Percentiles rank a stretch among this genome's conserved stretches.
phyloP scores from a whole-genome alignment of 108 stramenopile genomes.

The Hondaea fermentalgiana region DNA sequence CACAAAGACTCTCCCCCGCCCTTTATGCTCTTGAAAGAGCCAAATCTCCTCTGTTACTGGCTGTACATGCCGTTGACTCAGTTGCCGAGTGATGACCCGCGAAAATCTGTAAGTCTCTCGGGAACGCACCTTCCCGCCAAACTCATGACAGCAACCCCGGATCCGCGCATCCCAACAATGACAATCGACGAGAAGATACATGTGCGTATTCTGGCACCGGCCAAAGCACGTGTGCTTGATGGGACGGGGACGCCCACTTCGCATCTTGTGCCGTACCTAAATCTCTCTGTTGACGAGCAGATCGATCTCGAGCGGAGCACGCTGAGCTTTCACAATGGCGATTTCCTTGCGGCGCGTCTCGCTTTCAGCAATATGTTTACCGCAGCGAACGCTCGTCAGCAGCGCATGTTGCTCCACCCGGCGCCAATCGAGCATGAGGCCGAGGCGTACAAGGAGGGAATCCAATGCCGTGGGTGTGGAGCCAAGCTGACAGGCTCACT shows the following conservation, averaged over 20 bases:
- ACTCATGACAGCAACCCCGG: neutral
- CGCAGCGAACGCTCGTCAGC: neutral
- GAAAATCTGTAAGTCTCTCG: neutral
- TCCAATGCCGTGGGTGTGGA: neutral
- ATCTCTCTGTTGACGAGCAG: neutral
- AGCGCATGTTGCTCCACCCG: neutral
- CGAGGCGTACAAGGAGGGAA: neutral
- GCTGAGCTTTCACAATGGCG: neutral
- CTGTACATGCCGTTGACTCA: neutral
- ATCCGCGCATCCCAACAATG: neutral
- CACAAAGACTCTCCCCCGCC: neutral
- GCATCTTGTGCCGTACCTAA: neutral
- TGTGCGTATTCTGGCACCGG: neutral
- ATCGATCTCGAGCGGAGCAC: neutral
- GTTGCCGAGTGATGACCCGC: neutral
- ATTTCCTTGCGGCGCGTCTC: neutral
- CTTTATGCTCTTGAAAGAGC: neutral
- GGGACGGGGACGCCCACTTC: neutral
- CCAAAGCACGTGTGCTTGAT: neutral
- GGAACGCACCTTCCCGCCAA: neutral
- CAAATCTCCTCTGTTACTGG: neutral
- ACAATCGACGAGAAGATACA: neutral
- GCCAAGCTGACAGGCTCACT: neutral
- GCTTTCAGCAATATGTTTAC: neutral
- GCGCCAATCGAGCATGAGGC: neutral